Evolutionary conservation across 768 basidiomycete species (phyloP), one percentile per base, ranked within the genome.

Genomic region (Clitopilus passeckerianus): DNA sequence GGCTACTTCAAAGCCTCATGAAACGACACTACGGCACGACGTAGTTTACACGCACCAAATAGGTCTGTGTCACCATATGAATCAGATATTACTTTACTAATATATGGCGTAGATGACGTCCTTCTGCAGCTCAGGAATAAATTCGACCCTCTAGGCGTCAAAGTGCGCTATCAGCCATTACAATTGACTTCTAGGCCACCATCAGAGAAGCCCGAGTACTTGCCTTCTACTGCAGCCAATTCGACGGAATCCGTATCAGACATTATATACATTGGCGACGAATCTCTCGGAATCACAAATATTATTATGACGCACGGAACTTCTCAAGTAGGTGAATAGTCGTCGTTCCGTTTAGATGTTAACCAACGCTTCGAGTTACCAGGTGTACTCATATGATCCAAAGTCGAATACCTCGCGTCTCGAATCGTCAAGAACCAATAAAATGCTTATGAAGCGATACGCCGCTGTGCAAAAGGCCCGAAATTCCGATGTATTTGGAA

Each of bases 401-500:
- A 57, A 66, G 3, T 76, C 79, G 0, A 67, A 73, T 14, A 67
- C 66, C 0, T 75, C 82, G n/a, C 75, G 77, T 10, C 68, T 88
- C 15, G 86, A 92, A 62, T 92, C 90, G 0, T 71, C 71, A 0
- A 77, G 80, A 24, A 90, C 93, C 4, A 96, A 96, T 64, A 85
- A 79, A 56, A 74, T 97, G 5, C 82, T 98, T 14, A 95, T 95
- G 89, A 85, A 92, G 0, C 86, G 97, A 14, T 97, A 98, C 61
- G 90, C 87, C 1, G 76, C 83, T 0, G 83, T 98, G 5, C 95
- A 96, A 68, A 87, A 86, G 64, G 94, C 96, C 1, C 82, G 92
- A 50, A 90, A 95, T 63, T 90, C 95, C 0, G 95, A 98, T 64
- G 91, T 98, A 0, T 92, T 97, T 63, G 97, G 95, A 0, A 94